Evolutionary conservation across 2,329 filamentous ascomycete species (phyloP), one percentile per base, ranked within the genome.

Genomic region (Colletotrichum liriopes): DNA sequence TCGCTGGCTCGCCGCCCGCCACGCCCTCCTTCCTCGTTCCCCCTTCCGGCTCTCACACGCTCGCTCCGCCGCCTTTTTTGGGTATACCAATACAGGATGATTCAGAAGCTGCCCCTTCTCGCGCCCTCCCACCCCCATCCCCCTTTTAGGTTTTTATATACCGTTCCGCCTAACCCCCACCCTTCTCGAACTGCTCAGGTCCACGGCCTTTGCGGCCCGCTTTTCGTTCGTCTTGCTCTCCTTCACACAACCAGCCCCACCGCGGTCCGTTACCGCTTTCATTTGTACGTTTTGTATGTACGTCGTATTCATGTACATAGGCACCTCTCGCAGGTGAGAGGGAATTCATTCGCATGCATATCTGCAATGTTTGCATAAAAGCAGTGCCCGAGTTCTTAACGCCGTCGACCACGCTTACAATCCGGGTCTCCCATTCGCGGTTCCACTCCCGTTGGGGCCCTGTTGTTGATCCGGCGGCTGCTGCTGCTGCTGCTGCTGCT

Each of bases 401-500:
- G 35, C 32, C n/a, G 35, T 63, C 18, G 23, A 23, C 11, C 12
- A 41, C 16, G 47, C n/a, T n/a, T 37, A 52, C 35, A 29, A 16
- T 26, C 45, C 60, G 37, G 9, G n/a, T 39, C 23, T 39, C 41
- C 35, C 47, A 41, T 41, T 63, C 45, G 45, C 58, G 29, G 68
- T 63, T 12, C 51, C 59, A 39, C 51, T 60, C 11, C 52, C 59
- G 16, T 64, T 64, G 3, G 58, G 23, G 35, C 59, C 65, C 41
- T 80, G 79, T 45, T 71, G 62, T 12, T 68, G 52, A 14, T 60
- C 52, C 32, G 20, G 32, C 32, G 32, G 5, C 56, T 71, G 67
- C 14, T 58, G 61, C n/a, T 52, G 61, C 49, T 58, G 61, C 32
- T 60, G 61, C 14, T 58, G 61, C n/a, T 52, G 61, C 49, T 58